phyloP scores from a whole-genome alignment of 805 yeast species.

The Zygotorulaspora chibaensis region DNA sequence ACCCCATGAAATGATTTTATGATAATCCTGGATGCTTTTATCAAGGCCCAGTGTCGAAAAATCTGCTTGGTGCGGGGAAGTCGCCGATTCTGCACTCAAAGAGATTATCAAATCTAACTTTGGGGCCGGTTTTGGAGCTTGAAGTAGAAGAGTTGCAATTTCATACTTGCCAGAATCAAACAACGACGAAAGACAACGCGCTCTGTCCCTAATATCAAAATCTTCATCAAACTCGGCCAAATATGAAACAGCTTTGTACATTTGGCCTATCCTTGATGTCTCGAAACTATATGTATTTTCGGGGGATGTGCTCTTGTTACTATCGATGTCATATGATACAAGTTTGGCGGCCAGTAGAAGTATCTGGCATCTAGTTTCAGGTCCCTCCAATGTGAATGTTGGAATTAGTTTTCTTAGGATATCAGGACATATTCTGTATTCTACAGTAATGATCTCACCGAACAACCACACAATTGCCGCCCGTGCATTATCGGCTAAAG shows the following conservation, averaged over 20 bases:
- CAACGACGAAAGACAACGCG: conserved; percentile 65
- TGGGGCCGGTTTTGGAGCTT: conserved; percentile 73
- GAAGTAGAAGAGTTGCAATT: conserved; percentile 64
- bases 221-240: conserved; percentile 69
- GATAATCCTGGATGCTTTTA: conserved; percentile 7
- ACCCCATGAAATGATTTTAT: conserved; percentile 21
- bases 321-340: conserved; percentile 51
- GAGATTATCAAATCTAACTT: conserved; percentile 2
- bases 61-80: not conserved
- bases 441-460: conserved; percentile 65
- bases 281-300: conserved; percentile 33
- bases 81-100: not conserved
- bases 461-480: conserved; percentile 88
- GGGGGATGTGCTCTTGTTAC: conserved; percentile 25
- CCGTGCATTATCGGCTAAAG: conserved; percentile 49
- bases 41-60: conserved; percentile 9
- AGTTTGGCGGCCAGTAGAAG: conserved; percentile 72
- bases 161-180: conserved; percentile 50
- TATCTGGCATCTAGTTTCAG: conserved; percentile 63
- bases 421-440: conserved; percentile 64
- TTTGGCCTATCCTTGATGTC: conserved; percentile 38
- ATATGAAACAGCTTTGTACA: conserved; percentile 60
- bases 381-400: conserved; percentile 50
- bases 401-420: conserved; percentile 56
- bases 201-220: conserved; percentile 78